These are phyloP conservation scores for Monosporascus sp. DNA, from an alignment of 2,329 filamentous ascomycete species.

Conservation along the genomic window DNA sequence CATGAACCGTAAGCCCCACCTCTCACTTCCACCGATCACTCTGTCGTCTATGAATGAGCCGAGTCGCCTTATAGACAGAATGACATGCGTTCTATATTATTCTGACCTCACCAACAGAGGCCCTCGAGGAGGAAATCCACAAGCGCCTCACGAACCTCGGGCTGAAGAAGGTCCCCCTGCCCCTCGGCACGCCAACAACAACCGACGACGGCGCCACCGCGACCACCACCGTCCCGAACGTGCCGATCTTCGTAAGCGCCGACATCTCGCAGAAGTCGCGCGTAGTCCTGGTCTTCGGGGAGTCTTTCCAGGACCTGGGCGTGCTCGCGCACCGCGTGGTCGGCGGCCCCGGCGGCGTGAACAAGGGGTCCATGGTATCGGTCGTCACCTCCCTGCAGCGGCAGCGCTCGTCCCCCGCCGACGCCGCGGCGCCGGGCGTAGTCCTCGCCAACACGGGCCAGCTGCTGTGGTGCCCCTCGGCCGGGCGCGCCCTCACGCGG, in stretches of 20 bases:
- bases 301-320: conserved; percentile 67
- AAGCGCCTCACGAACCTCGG: conserved; percentile 58
- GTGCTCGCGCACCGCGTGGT: conserved; percentile 67
- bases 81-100: no score
- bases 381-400: conserved; percentile 47
- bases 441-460: conserved; percentile 77
- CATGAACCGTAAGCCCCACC: conserved; percentile 58
- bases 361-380: conserved; percentile 64
- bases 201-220: no score
- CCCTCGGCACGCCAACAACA: conserved; percentile 36
- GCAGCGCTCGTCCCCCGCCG: conserved; percentile 29
- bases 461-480: conserved; percentile 68
- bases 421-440: conserved; percentile 48
- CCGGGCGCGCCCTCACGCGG: conserved; percentile 54
- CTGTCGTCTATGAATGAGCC: no score
- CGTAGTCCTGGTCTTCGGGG: conserved; percentile 70
- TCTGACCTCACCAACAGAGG: conserved; percentile 40
- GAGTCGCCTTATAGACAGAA: no score
- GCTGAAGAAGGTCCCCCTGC: conserved; percentile 57
- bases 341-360: conserved; percentile 59
- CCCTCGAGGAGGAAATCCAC: conserved; percentile 56
- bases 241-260: conserved; percentile 60
- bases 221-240: conserved; percentile 24
- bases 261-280: conserved; percentile 54
- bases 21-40: no score